phyloP scores from a whole-genome alignment of 495 filamentous ascomycete species.

The Neurospora discreta region DNA sequence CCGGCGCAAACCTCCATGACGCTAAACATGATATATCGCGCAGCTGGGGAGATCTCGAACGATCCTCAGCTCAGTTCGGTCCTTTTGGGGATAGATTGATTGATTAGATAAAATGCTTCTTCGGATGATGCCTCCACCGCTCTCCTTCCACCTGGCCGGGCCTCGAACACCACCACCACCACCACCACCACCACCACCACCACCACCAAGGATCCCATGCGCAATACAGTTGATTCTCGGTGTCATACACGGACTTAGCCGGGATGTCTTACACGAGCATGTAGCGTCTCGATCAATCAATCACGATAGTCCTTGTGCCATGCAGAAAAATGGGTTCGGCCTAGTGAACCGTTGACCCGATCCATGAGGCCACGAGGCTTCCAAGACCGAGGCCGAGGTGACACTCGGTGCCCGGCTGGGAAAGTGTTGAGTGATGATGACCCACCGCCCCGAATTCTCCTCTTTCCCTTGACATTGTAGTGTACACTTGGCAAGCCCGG shows the following conservation, averaged over 20 bases:
- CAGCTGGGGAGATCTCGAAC: not conserved
- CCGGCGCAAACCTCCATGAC: not conserved
- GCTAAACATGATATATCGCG: not conserved
- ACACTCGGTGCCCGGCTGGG: not conserved
- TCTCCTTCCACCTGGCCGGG: not conserved
- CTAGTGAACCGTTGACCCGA: not conserved
- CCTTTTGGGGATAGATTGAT: constrained; percentile 11
- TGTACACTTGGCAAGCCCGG: not conserved
- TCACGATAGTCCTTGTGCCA: not conserved
- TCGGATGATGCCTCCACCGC: not conserved
- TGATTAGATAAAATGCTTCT: constrained; percentile 13
- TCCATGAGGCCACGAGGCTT: not conserved
- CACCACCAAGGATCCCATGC: not conserved
- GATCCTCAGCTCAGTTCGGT: not conserved
- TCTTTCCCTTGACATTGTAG: not conserved
- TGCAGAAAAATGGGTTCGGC: not conserved
- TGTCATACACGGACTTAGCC: not conserved
- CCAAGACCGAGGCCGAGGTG: not conserved
- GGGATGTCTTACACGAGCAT: too few relatives aligned
- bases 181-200: not conserved
- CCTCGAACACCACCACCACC: not conserved
- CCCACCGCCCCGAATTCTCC: not conserved
- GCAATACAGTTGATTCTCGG: not conserved
- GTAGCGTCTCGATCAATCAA: not conserved
- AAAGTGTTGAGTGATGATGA: not conserved